Conservation (phyloP, 495 filamentous ascomycete genomes). For the Sordaria brevicollis region DNA sequence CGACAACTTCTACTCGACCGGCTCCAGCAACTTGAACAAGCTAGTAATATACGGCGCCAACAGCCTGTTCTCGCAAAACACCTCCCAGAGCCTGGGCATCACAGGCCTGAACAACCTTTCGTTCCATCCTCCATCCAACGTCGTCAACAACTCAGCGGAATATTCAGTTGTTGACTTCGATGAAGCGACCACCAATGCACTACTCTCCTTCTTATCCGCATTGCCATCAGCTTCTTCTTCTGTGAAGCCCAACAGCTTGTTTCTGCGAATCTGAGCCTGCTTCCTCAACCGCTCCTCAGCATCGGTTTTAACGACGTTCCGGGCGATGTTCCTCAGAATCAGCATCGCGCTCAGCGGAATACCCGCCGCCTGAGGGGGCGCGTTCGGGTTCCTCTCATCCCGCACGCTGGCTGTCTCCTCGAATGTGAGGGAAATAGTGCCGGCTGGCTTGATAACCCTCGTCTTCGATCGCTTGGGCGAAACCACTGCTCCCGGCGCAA, state of each 20-base stretch:
- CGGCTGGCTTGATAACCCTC: constrained; percentile 41
- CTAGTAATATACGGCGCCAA: constrained; percentile 25
- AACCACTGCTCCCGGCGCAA: background rate
- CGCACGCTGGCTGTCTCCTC: constrained; percentile 53
- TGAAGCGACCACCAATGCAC: background rate
- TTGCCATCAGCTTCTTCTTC: constrained; percentile 23
- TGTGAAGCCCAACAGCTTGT: background rate
- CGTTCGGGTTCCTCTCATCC: constrained; percentile 58
- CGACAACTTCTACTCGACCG: background rate
- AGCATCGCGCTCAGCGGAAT: constrained; percentile 76
- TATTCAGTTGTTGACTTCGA: background rate
- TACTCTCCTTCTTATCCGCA: constrained; percentile 14
- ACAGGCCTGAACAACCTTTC: constrained; percentile 42
- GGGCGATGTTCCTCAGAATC: constrained; percentile 81
- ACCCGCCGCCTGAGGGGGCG: constrained; percentile 59
- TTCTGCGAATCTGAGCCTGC: constrained; percentile 21
- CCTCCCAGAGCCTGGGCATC: constrained; percentile 37
- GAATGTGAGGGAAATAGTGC: constrained; percentile 37
- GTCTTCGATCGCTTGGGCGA: constrained; percentile 33
- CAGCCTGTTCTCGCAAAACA: constrained; percentile 43
- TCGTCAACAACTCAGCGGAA: constrained; percentile 1
- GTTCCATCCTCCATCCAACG: constrained; percentile 29
- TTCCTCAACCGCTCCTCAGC: constrained; percentile 44
- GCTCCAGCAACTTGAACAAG: constrained; percentile 19
- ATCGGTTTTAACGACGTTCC: constrained; percentile 54